Base-by-base conservation (phyloP, 202 grass and related monocot genomes). In the Zizania palustris region DNA sequence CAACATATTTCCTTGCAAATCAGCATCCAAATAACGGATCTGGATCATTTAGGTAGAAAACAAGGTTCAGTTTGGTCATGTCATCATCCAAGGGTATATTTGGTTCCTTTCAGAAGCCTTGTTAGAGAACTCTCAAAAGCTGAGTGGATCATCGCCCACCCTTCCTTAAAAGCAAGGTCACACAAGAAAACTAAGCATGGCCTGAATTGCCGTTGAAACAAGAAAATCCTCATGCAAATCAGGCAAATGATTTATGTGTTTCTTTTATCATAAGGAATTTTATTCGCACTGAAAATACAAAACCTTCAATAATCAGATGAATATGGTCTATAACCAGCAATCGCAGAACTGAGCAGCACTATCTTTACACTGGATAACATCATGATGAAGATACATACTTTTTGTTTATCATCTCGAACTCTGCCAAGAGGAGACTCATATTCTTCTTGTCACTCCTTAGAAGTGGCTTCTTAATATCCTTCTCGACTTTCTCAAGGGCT, bases 381-480 rank as follows among this genome's bases (percentile, higher is more conserved):
- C 68, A 33, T 63, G 53, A 82, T 53, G 40, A 81, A 85, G 46
- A 77, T 67, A 58, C 88, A 65, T 93, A 99, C 96, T 86, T 99
- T 71, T 93, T 91, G 83, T 91, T 96, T 51, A 96, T 86, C 85
- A 91, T 89, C 6, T 99, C 96, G 56, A 99, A 93, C 81, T 99
- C 96, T 37, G 89, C 88, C 71, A 76, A 6, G 4, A 99, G 92
- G 21, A 87, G 65, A 70, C 51, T 53, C 92, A 99, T 99, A 59
- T 91, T 99, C 82, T 99, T 96, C 82, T 93, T 96, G 85, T 99
- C 96, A 12, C 66, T 82, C 81, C 96, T 92, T 48, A 96, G 60
- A 69, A 99, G 96, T 69, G 92, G 92, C 9, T 93, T 99, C 78
- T 99, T 99, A 54, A 96, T 96, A 5, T 99, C 90, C 65, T 96